These are phyloP conservation scores for Vaccinium darrowii DNA, from an alignment of 148 eudicot genomes.

Conservation along the genomic window DNA sequence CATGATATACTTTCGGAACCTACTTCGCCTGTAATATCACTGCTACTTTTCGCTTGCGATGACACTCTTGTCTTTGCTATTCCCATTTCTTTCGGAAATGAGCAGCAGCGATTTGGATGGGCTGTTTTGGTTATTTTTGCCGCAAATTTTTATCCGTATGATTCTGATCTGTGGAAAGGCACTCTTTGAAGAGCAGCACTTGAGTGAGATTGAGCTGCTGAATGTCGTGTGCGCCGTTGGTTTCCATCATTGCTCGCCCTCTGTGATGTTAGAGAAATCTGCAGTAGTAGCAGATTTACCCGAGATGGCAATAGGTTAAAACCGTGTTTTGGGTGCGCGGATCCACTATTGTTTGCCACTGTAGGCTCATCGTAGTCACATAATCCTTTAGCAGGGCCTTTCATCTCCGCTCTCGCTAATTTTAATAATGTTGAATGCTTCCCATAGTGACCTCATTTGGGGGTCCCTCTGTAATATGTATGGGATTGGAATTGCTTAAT, in stretches of 20 bases:
- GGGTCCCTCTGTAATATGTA: no score
- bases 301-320: neutral
- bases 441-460: no score
- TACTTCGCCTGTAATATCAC: slow-evolving; percentile 3
- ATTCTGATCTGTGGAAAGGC: neutral
- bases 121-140: neutral
- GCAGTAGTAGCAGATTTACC: neutral
- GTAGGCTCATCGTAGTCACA: neutral
- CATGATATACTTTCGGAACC: neutral
- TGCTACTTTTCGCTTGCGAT: slow-evolving; percentile 1
- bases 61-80: neutral
- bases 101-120: neutral
- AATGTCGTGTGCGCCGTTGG: neutral
- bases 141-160: neutral
- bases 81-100: slow-evolving; percentile 1
- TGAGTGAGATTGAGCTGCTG: neutral
- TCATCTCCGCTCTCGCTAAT: no score
- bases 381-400: no score
- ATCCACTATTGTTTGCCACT: neutral
- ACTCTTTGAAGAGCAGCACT: neutral
- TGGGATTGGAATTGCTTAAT: no score
- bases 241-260: neutral
- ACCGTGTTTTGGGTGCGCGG: no score
- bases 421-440: no score
- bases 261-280: neutral